Evolutionary conservation across 768 basidiomycete genomes (phyloP).

Genomic region (Calocera cornea): DNA sequence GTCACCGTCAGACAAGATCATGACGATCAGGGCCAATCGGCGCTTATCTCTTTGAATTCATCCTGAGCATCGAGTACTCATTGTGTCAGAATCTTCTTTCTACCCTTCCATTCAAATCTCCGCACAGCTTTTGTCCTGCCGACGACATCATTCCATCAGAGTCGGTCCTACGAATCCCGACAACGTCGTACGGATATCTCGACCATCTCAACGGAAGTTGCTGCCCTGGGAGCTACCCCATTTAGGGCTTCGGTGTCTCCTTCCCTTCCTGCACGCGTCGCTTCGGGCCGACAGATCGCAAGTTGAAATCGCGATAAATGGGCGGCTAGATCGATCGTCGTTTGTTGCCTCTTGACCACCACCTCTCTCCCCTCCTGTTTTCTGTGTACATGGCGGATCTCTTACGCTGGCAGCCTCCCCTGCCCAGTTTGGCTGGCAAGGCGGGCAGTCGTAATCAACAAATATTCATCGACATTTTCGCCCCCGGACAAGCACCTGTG

Average conservation of each 20-base stretch:
- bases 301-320: neutral
- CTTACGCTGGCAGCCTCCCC: neutral
- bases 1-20: neutral
- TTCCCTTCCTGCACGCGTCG: neutral
- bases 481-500: neutral
- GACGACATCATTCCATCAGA: constrained; percentile 2
- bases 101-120: neutral
- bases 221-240: neutral
- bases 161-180: neutral
- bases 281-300: neutral
- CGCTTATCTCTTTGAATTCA: constrained; percentile 1
- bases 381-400: neutral
- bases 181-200: neutral
- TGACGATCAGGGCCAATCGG: neutral
- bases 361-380: neutral
- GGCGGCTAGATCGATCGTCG: neutral
- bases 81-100: neutral
- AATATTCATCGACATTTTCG: neutral
- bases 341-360: neutral
- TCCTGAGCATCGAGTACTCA: neutral
- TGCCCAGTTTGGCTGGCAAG: neutral
- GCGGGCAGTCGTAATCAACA: neutral
- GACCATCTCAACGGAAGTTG: neutral
- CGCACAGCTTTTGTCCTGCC: neutral
- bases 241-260: neutral